A percentile compares a stretch with the other conserved stretches of the same genome.
Evolutionary conservation across 257 asterid genomes (phyloP).

Genomic region (Euphrasia confusa): DNA sequence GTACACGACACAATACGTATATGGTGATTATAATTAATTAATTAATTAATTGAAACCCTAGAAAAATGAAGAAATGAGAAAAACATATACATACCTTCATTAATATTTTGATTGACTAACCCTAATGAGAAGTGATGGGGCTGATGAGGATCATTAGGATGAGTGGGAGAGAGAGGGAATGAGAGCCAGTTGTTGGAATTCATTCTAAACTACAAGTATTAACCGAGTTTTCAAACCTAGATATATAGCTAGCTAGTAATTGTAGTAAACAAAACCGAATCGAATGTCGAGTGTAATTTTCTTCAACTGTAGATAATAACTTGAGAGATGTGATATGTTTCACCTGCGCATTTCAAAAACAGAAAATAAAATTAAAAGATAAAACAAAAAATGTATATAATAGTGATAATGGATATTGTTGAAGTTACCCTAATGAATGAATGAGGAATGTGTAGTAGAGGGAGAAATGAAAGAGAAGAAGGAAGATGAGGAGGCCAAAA

Average conservation of each 20-base stretch:
- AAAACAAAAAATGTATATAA: too few species aligned
- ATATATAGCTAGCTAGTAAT: too few species aligned
- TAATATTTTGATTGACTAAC: conserved; percentile 49
- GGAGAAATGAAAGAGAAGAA: background rate
- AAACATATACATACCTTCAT: conserved; percentile 34
- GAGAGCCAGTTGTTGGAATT: conserved; percentile 87
- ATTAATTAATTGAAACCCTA: too few species aligned
- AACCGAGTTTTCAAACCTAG: too few species aligned
- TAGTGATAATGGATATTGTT: too few species aligned
- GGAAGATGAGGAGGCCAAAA: conserved; percentile 11
- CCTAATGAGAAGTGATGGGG: conserved; percentile 69
- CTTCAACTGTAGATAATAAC: too few species aligned
- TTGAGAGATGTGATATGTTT: background rate
- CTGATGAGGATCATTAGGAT: conserved; percentile 45
- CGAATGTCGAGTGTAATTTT: too few species aligned
- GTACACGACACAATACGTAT: too few species aligned
- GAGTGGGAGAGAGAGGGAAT: conserved; percentile 75
- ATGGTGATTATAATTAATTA: too few species aligned
- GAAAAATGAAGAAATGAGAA: background rate
- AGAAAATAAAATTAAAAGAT: background rate
- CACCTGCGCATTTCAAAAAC: conserved; percentile 42
- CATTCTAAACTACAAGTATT: conserved; percentile 23
- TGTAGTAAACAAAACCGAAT: too few species aligned
- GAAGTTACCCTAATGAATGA: too few species aligned
- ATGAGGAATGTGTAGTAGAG: background rate